Percentiles rank a stretch among this genome's conserved stretches.
Evolutionary conservation across 768 basidiomycete genomes (phyloP).

Genomic region (Tylopilus plumbeoviolaceoides): DNA sequence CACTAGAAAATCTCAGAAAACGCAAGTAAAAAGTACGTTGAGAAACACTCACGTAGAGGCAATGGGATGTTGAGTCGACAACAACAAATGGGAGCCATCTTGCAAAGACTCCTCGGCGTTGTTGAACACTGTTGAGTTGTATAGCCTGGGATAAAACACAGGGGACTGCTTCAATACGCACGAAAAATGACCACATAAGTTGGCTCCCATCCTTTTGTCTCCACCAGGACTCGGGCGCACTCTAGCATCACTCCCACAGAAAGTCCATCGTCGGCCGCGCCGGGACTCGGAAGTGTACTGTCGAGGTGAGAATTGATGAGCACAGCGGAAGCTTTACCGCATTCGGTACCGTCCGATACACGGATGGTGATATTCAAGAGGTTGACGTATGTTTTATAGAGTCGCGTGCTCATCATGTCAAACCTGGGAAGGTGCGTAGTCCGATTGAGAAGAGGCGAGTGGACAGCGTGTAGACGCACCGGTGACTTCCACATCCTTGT

Average conservation of each 20-base stretch:
- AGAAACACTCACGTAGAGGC: slow-evolving; percentile 50
- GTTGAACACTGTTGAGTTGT: slow-evolving; percentile 70
- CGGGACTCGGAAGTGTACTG: slow-evolving; percentile 84
- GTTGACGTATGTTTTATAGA: slow-evolving; percentile 84
- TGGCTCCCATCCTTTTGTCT: slow-evolving; percentile 67
- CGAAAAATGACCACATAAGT: slow-evolving; percentile 78
- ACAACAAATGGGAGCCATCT: slow-evolving; percentile 90
- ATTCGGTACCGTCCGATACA: slow-evolving; percentile 69
- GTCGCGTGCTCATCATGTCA: slow-evolving; percentile 82
- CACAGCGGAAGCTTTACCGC: slow-evolving; percentile 75
- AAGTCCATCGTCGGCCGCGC: slow-evolving; percentile 85
- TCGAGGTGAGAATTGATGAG: slow-evolving; percentile 90
- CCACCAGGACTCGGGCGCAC: slow-evolving; percentile 67
- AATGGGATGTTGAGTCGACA: slow-evolving; percentile 81
- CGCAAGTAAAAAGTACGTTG: background rate
- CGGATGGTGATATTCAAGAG: slow-evolving; percentile 89
- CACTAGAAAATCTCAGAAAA: slow-evolving; percentile 38
- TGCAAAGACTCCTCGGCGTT: slow-evolving; percentile 93
- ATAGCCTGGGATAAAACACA: background rate
- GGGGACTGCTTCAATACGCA: slow-evolving; percentile 40
- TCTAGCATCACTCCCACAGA: slow-evolving; percentile 92
- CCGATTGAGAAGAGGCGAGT: background rate
- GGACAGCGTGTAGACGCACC: slow-evolving; percentile 44
- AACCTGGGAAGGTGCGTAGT: slow-evolving; percentile 48
- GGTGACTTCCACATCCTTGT: slow-evolving; percentile 81